Evolutionary conservation across 1,284 basidiomycete species (phyloP).

Genomic region (Sparassis latifolia): DNA sequence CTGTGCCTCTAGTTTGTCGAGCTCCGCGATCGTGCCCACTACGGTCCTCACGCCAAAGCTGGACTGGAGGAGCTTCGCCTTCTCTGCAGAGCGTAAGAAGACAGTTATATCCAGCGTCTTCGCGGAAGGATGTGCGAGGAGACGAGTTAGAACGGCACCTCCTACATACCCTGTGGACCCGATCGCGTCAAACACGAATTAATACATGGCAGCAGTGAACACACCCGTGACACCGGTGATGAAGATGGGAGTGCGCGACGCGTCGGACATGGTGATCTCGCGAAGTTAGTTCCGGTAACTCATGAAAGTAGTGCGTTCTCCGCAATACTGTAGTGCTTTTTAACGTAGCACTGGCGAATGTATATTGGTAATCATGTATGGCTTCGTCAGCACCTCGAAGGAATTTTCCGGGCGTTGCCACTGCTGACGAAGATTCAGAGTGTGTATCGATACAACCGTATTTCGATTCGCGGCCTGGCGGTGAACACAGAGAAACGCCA

Average conservation of each 20-base stretch:
- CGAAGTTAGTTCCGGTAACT: too few relatives aligned
- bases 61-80: slow-evolving; percentile 27
- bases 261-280: too few relatives aligned
- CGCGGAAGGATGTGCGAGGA: slow-evolving; percentile 36
- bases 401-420: too few relatives aligned
- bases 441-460: too few relatives aligned
- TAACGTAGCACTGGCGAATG: too few relatives aligned
- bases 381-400: too few relatives aligned
- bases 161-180: slow-evolving; percentile 44
- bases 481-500: too few relatives aligned
- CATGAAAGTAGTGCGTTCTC: too few relatives aligned
- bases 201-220: not conserved
- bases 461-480: too few relatives aligned
- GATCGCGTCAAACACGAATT: not conserved
- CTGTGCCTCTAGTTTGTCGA: slow-evolving; percentile 24
- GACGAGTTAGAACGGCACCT: slow-evolving; percentile 38
- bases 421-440: too few relatives aligned
- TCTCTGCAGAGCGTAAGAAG: slow-evolving; percentile 35
- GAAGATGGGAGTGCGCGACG: not conserved
- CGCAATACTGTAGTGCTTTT: too few relatives aligned
- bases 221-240: slow-evolving; percentile 4
- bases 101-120: slow-evolving; percentile 34
- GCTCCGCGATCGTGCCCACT: slow-evolving; percentile 27
- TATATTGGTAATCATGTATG: too few relatives aligned
- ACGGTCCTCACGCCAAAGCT: slow-evolving; percentile 26